phyloP scores from a whole-genome alignment of 1,284 basidiomycete genomes.

The Agaricales sp. region DNA sequence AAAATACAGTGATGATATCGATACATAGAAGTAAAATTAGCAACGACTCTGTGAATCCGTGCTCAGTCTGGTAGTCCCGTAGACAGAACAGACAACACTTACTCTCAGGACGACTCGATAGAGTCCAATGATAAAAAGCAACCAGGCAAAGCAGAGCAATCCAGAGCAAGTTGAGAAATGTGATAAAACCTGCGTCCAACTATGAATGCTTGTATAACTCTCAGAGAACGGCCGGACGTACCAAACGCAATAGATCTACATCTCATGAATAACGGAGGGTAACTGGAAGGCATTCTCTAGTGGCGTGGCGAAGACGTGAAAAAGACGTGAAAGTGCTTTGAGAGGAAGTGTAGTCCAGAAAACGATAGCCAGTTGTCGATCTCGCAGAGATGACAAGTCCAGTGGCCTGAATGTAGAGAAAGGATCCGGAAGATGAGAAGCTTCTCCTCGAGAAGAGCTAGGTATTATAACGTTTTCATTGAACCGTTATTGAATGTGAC shows the following conservation, averaged over 20 bases:
- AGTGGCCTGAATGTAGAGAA: not conserved
- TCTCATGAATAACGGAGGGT: constrained; percentile 26
- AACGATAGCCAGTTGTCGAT: not conserved
- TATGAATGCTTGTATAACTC: not conserved
- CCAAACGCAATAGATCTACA: constrained; percentile 28
- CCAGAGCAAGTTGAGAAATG: constrained; percentile 31
- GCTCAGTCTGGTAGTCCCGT: not conserved
- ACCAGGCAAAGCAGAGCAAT: constrained; percentile 29
- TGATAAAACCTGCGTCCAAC: constrained; percentile 23
- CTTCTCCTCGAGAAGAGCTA: not conserved
- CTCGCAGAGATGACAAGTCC: not conserved
- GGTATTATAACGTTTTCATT: not conserved
- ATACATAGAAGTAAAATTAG: constrained; percentile 33
- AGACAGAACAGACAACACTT: constrained; percentile 14
- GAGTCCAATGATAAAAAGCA: constrained; percentile 27
- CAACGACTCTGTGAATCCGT: constrained; percentile 23
- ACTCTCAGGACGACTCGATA: constrained; percentile 29
- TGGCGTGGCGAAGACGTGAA: not conserved
- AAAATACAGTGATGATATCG: constrained; percentile 37
- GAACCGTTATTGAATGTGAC: not conserved
- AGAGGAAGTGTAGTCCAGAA: no score
- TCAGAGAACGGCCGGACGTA: constrained; percentile 17
- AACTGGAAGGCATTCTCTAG: constrained; percentile 12
- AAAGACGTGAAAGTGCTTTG: not conserved
- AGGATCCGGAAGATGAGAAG: not conserved